A percentile compares a stretch with the other conserved stretches of the same genome.
phyloP scores from a whole-genome alignment of 2,329 filamentous ascomycete genomes.

The Ophiocordyceps polyrhachis-furcata region DNA sequence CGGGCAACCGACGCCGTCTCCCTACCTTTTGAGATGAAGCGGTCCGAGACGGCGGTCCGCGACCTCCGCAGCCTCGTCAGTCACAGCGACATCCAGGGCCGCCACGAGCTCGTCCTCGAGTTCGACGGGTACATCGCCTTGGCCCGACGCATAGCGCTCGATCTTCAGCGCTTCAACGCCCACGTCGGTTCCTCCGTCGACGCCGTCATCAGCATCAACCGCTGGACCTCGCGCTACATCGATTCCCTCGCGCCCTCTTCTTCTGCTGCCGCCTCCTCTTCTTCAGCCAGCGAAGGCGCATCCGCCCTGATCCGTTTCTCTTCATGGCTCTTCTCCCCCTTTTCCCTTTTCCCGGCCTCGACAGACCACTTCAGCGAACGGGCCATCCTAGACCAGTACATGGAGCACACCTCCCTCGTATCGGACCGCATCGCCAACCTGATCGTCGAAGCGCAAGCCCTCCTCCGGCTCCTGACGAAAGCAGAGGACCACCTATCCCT shows the following conservation, averaged over 20 bases:
- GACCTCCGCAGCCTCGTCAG: slow-evolving; percentile 56
- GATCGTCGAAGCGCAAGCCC: slow-evolving; percentile 49
- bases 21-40: slow-evolving; percentile 63
- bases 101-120: slow-evolving; percentile 54
- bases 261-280: neutral
- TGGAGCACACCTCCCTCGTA: slow-evolving; percentile 50
- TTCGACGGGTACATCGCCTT: slow-evolving; percentile 60
- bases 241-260: slow-evolving; percentile 33
- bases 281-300: slow-evolving; percentile 8
- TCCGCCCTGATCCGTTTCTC: slow-evolving; percentile 22
- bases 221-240: slow-evolving; percentile 54
- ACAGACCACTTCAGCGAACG: slow-evolving; percentile 24
- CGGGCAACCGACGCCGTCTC: slow-evolving; percentile 45
- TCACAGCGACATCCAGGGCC: slow-evolving; percentile 47
- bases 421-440: slow-evolving; percentile 50
- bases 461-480: slow-evolving; percentile 45
- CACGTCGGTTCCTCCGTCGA: slow-evolving; percentile 59
- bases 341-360: slow-evolving; percentile 33
- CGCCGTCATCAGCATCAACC: slow-evolving; percentile 54
- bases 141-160: slow-evolving; percentile 42
- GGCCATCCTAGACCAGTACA: slow-evolving; percentile 52
- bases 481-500: slow-evolving; percentile 51
- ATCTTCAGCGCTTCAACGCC: slow-evolving; percentile 58
- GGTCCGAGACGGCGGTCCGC: slow-evolving; percentile 53
- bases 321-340: slow-evolving; percentile 37